Evolutionary conservation across 306 rosid species (phyloP), one percentile per base, ranked within the genome.

Genomic region (Ormosia emarginata): DNA sequence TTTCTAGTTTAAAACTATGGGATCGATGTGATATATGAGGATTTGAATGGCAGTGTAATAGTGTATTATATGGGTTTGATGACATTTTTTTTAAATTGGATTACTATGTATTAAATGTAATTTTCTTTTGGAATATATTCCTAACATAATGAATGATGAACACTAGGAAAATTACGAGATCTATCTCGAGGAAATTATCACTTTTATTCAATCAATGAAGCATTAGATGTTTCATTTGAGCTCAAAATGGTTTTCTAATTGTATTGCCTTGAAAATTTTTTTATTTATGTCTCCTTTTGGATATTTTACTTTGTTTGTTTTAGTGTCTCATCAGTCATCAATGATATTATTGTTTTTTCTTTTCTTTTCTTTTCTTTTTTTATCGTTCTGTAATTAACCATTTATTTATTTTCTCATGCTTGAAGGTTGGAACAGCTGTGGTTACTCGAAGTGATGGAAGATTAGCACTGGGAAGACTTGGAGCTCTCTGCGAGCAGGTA

Each of bases 351-450:
- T 1, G 5, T 29, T 24, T 29, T 56, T 17, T 4, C 7, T 2
- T n/a, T 40, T 5, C 7, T n/a, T 15, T 7, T 11, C 10, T 66
- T n/a, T 2, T 36, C 1, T 36, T n/a, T 40, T 47, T 2, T 12
- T 2, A 24, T 24, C 24, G 6, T 50, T 47, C 0, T 64, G 30
- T 3, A 4, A 36, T 49, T 46, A 32, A 32, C 4, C 37, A 30
- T 32, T 44, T 14, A 5, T 62, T 44, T 84, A 4, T 44, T 11
- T 46, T 56, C 15, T 78, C 33, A 40, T 67, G 56, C 37, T 53
- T 84, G 67, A 66, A 95, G 98, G 99, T 95, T 29, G 99, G 99
- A 84, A 95, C 99, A n/a, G 97, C 98, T 59, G 98, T 95, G 77
- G 99, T 95, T 74, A 95, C 99, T 44, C 85, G 99, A 37, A 82